Evolutionary conservation across 352 stramenopile species (phyloP).

Genomic region (Poterioochromonas sp.): DNA sequence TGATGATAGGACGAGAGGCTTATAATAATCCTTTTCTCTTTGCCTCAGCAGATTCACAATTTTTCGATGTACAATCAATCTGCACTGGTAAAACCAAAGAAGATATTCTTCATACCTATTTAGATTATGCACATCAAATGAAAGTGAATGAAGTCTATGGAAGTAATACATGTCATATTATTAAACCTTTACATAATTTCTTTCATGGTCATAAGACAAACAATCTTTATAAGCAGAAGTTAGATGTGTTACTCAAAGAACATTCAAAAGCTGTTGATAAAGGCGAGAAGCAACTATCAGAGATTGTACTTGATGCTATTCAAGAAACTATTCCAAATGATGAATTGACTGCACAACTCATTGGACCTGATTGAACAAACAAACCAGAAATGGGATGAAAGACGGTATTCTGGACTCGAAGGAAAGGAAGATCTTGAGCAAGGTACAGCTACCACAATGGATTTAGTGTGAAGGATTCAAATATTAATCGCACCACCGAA

Average conservation of each 20-base stretch:
- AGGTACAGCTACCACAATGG: no score
- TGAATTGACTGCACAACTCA: no score
- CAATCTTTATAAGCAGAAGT: not conserved
- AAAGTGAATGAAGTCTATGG: slow-evolving; percentile 46
- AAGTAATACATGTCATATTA: not conserved
- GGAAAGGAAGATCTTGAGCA: no score
- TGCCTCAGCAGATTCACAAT: slow-evolving; percentile 63
- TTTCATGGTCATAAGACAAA: not conserved
- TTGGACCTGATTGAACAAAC: no score
- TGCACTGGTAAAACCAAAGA: slow-evolving; percentile 63
- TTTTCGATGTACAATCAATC: no score
- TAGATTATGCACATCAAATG: slow-evolving; percentile 63
- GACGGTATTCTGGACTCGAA: no score
- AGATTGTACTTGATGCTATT: not conserved
- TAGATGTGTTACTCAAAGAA: not conserved
- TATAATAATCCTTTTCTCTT: slow-evolving; percentile 78
- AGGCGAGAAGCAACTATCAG: not conserved
- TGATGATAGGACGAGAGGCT: slow-evolving; percentile 76
- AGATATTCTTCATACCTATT: slow-evolving; percentile 66
- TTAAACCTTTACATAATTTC: slow-evolving; percentile 33
- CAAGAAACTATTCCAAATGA: not conserved
- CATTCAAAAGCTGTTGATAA: not conserved
- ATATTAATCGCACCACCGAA: no score
- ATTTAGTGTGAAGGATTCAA: no score
- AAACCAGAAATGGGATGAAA: no score